phyloP scores from a whole-genome alignment of 495 filamentous ascomycete genomes.

The Aspergillus coremiiformis region DNA sequence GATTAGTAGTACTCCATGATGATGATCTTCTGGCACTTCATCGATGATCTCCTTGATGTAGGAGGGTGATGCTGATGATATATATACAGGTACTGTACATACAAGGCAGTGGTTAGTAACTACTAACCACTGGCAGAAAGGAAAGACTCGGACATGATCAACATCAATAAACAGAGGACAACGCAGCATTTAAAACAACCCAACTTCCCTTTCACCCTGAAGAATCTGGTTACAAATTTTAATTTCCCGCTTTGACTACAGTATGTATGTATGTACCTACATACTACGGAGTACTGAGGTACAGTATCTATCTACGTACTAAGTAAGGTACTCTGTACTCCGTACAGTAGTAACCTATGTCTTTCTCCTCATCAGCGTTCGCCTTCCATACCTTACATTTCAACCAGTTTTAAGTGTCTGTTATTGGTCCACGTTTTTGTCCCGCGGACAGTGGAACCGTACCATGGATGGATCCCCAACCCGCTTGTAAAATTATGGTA shows the following conservation, averaged over 20 bases:
- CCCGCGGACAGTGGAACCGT: not conserved
- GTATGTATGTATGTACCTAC: too few relatives aligned
- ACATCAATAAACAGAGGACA: not conserved
- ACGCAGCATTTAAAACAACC: not conserved
- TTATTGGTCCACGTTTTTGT: slow-evolving; percentile 20
- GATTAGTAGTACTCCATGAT: too few relatives aligned
- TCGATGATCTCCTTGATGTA: not conserved
- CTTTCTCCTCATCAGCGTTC: not conserved
- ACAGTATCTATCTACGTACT: too few relatives aligned
- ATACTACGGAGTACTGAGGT: too few relatives aligned
- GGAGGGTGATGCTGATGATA: not conserved
- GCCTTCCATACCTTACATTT: not conserved
- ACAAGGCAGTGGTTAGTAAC: too few relatives aligned
- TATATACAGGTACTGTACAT: too few relatives aligned
- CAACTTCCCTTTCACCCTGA: not conserved
- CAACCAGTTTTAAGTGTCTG: not conserved
- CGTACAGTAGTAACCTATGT: too few relatives aligned
- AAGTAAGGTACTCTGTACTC: too few relatives aligned
- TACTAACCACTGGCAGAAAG: too few relatives aligned
- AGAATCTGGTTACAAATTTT: not conserved
- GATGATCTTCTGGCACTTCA: not conserved
- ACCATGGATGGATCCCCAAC: not conserved
- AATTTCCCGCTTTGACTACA: not conserved
- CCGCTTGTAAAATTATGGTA: not conserved
- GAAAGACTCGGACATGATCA: too few relatives aligned